These are phyloP conservation scores for Apodospora peruviana DNA, from an alignment of 495 filamentous ascomycete genomes.

Conservation along the genomic window DNA sequence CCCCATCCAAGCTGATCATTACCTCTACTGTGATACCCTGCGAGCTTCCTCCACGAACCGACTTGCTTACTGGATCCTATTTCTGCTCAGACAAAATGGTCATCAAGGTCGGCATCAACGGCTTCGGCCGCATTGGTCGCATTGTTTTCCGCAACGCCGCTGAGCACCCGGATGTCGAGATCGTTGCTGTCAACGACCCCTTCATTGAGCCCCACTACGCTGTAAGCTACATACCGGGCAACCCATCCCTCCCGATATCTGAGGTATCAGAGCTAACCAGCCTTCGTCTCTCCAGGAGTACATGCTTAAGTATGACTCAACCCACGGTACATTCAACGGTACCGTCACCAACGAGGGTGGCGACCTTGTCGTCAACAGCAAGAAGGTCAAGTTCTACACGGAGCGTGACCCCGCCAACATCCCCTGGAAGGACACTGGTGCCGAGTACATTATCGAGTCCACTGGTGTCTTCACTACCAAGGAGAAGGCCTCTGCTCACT, in stretches of 20 bases:
- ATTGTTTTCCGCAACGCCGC: slow-evolving; percentile 78
- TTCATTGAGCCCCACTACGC: slow-evolving; percentile 99
- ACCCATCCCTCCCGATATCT: not conserved
- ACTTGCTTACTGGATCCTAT: slow-evolving; percentile 5
- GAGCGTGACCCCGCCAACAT: slow-evolving; percentile 89
- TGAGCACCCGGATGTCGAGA: slow-evolving; percentile 74
- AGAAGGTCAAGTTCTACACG: slow-evolving; percentile 91
- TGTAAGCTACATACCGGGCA: slow-evolving; percentile 74
- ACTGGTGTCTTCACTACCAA: slow-evolving; percentile 99
- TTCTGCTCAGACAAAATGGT: slow-evolving; percentile 32
- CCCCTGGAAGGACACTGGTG: slow-evolving; percentile 84
- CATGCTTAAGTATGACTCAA: slow-evolving; percentile 99
- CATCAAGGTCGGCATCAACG: slow-evolving; percentile 91
- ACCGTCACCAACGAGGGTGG: slow-evolving; percentile 65
- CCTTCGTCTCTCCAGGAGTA: slow-evolving; percentile 60
- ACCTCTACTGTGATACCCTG: not conserved
- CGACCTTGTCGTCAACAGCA: slow-evolving; percentile 87
- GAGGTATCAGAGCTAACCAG: slow-evolving; percentile 14
- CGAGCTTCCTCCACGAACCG: not conserved
- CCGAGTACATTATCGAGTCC: slow-evolving; percentile 95
- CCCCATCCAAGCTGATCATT: too few species aligned
- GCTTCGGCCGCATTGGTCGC: slow-evolving; percentile 98
- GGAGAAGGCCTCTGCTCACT: slow-evolving; percentile 90
- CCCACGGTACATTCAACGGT: slow-evolving; percentile 96
- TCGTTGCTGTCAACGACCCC: slow-evolving; percentile 97